A percentile compares a stretch with the other conserved stretches of the same genome.
phyloP scores from a whole-genome alignment of 1,284 basidiomycete species.

The Boletus semigastroideus region DNA sequence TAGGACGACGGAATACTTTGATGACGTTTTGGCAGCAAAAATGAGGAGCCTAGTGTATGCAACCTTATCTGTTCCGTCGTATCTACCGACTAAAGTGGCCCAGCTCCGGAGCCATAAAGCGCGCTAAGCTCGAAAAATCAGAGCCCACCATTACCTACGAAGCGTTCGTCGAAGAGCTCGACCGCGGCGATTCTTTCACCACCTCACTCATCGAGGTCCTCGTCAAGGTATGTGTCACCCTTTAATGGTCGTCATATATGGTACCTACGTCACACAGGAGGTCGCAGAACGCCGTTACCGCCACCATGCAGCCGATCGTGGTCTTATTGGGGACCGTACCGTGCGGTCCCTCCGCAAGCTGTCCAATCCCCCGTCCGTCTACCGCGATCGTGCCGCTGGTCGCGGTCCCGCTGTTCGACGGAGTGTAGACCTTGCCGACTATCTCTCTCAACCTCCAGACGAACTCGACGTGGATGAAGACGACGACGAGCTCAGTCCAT shows the following conservation, averaged over 20 bases:
- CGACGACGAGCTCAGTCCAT: slow-evolving; percentile 46
- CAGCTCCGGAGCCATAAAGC: slow-evolving; percentile 65
- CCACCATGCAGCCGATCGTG: slow-evolving; percentile 49
- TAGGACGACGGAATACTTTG: slow-evolving; percentile 67
- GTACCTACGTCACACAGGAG: slow-evolving; percentile 47
- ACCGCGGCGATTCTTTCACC: slow-evolving; percentile 73
- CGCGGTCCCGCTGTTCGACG: slow-evolving; percentile 29
- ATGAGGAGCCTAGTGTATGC: slow-evolving; percentile 70
- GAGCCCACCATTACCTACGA: slow-evolving; percentile 65
- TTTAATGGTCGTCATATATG: background rate
- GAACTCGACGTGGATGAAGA: slow-evolving; percentile 60
- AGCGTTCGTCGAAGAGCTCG: slow-evolving; percentile 66
- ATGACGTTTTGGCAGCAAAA: slow-evolving; percentile 67
- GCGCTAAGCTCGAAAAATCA: slow-evolving; percentile 56
- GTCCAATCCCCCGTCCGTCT: slow-evolving; percentile 50
- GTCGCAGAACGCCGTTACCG: slow-evolving; percentile 65
- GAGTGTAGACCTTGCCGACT: slow-evolving; percentile 43
- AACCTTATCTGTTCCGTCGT: slow-evolving; percentile 3
- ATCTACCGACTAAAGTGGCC: background rate
- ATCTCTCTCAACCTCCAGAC: slow-evolving; percentile 47
- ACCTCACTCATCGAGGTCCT: slow-evolving; percentile 66
- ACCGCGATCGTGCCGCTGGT: slow-evolving; percentile 41
- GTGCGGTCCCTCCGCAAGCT: slow-evolving; percentile 58
- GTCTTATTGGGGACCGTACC: slow-evolving; percentile 62
- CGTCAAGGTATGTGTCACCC: slow-evolving; percentile 57